Base-by-base conservation (phyloP, 2,329 filamentous ascomycete species). In the Pezicula radicicola region DNA sequence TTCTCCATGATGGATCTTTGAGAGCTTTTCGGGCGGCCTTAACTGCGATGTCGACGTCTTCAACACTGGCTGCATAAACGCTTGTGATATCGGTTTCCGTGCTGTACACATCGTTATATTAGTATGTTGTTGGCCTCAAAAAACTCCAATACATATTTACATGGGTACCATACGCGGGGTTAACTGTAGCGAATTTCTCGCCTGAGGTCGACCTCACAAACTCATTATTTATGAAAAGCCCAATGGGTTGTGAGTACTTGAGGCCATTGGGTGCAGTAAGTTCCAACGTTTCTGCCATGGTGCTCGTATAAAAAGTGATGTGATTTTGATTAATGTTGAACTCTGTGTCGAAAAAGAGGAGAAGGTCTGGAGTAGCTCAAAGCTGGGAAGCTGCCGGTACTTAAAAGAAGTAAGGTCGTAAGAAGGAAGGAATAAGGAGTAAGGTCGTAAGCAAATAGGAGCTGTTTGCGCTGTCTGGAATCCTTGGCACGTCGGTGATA, bases 221-320 rank as follows among this genome's bases (percentile, higher is more conserved):
- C 64, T 89, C 85, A 58, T 90, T 89, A 74, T 88, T 86, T 71
- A 91, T 89, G 69, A 90, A 91, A 12, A 91, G 76, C 12, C 88
- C 88, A 46, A 81, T 74, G 1, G 87, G 87, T 72, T 89, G 85
- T 12, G 70, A 73, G 72, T 87, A 91, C 60, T 79, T 82, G 68
- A 73, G 75, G 61, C 87, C 87, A 67, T 91, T 91, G 1, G 88
- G 88, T 39, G 87, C 86, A 10, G 78, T 85, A 53, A 91, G 76
- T 61, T 88, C 76, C 7, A 45, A 6, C 12, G 21, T 6, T 33
- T 33, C 30, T 10, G 30, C 30, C 30, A 33, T 33, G 30, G 4
- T 33, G 30, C 12, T 10, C 10, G 30, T 33, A 33, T 25, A 25
- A 25, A 25, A 4, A 7, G 4, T 4, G 2, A 25, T 4, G 25